phyloP scores from a whole-genome alignment of 331 rosid species.

The Quercus tomentella region DNA sequence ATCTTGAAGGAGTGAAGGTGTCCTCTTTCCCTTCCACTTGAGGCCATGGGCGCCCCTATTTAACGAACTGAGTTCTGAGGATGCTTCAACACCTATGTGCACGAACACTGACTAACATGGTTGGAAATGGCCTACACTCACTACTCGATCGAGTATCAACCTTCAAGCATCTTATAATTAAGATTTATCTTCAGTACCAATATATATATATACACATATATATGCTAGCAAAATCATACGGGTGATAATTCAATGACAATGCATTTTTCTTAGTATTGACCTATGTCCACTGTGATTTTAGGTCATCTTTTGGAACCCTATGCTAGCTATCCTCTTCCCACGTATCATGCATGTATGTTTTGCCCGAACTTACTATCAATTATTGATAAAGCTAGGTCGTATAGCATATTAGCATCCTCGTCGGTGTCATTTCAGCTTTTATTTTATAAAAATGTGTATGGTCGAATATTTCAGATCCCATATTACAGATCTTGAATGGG shows the following conservation, averaged over 20 bases:
- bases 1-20: neutral
- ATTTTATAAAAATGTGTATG: neutral
- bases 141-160: neutral
- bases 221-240: neutral
- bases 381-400: neutral
- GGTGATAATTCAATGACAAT: neutral
- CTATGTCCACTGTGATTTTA: neutral
- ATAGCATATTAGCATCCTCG: neutral
- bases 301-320: neutral
- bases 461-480: no score
- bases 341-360: neutral
- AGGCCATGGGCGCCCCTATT: constrained; percentile 8
- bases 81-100: neutral
- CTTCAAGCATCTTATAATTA: no score
- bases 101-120: neutral
- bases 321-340: neutral
- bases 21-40: neutral
- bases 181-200: no score
- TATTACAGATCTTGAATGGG: no score
- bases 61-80: neutral
- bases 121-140: neutral
- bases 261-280: neutral
- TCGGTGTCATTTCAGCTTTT: neutral
- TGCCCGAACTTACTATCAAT: neutral
- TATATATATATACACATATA: neutral